These are phyloP conservation scores for Leccinum angustisporum DNA, from an alignment of 1,284 basidiomycete genomes.

Conservation along the genomic window DNA sequence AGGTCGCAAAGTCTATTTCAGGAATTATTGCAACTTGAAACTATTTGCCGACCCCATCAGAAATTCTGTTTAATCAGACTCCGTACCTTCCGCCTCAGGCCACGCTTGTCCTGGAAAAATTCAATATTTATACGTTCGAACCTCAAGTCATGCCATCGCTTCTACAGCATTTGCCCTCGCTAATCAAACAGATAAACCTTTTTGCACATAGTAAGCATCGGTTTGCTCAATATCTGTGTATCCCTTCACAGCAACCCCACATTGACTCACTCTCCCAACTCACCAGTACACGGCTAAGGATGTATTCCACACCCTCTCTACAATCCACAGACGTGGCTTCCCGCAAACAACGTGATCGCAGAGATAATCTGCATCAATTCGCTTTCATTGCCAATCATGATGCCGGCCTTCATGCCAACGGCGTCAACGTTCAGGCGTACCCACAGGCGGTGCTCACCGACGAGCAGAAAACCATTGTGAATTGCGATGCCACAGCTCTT, in stretches of 20 bases:
- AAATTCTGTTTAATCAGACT: background rate
- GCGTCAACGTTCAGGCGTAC: conserved; percentile 26
- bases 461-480: conserved; percentile 29
- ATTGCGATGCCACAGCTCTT: conserved; percentile 31
- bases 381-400: background rate
- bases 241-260: conserved; percentile 4
- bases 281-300: conserved; percentile 4
- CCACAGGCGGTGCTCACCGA: conserved; percentile 29
- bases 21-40: background rate
- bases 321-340: conserved; percentile 17
- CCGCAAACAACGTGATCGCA: conserved; percentile 30
- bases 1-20: background rate
- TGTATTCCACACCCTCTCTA: conserved; percentile 4
- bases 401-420: conserved; percentile 2
- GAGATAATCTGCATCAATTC: conserved; percentile 12
- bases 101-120: background rate
- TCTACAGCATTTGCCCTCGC: conserved; percentile 16
- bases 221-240: background rate
- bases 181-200: background rate
- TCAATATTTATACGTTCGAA: background rate
- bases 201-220: conserved; percentile 4
- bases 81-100: too few relatives aligned
- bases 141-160: background rate
- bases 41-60: background rate
- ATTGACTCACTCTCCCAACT: background rate